Percentiles rank a stretch among this genome's conserved stretches.
Evolutionary conservation across 2,329 filamentous ascomycete genomes (phyloP).

Genomic region (Pseudogymnoascus sp.): DNA sequence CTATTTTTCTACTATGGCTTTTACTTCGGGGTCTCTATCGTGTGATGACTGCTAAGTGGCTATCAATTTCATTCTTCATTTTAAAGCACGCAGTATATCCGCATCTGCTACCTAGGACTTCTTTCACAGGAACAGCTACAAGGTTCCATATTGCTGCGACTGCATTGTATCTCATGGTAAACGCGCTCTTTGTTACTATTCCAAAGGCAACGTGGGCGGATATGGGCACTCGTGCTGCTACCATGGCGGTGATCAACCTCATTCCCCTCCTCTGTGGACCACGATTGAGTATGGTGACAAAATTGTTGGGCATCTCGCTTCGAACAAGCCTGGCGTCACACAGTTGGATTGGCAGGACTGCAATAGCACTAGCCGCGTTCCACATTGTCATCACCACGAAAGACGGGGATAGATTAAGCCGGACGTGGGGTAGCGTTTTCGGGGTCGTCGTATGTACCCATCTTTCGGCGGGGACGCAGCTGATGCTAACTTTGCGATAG

Average conservation of each 20-base stretch:
- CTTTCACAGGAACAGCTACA: constrained; percentile 13
- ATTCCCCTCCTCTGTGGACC: constrained; percentile 15
- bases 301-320: constrained; percentile 14
- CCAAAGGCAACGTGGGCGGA: constrained; percentile 9
- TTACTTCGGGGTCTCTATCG: constrained; percentile 11
- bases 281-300: constrained; percentile 4
- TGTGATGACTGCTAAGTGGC: constrained; percentile 5
- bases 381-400: constrained; percentile 7
- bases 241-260: constrained; percentile 15
- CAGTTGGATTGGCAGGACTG: constrained; percentile 10
- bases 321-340: constrained; percentile 3
- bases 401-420: neutral
- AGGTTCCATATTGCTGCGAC: constrained; percentile 7
- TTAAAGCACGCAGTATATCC: constrained; percentile 14
- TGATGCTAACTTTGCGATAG: neutral
- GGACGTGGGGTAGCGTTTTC: constrained; percentile 3
- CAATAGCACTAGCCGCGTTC: constrained; percentile 2
- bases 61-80: constrained; percentile 10
- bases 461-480: neutral
- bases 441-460: constrained; percentile 9
- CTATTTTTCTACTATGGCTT: constrained; percentile 14
- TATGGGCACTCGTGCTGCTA: constrained; percentile 12
- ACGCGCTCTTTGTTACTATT: constrained; percentile 9
- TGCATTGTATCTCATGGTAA: constrained; percentile 9
- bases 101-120: constrained; percentile 13